Evolutionary conservation across 805 yeast species (phyloP).

Genomic region (Phaffomyces antillensis): DNA sequence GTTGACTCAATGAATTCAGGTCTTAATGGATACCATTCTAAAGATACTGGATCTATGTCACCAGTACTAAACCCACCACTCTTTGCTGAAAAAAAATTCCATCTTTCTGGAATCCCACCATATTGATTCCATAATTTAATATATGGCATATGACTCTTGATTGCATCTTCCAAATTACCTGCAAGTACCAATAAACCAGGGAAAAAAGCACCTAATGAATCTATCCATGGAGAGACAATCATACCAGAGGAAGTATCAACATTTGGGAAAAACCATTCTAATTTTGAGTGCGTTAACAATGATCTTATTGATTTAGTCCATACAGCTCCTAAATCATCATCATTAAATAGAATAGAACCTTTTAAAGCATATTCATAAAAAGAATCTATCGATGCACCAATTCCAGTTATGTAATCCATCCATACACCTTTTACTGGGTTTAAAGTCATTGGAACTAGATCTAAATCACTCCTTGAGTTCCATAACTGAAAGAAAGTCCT

Average conservation of each 20-base stretch:
- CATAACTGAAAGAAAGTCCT: slow-evolving; percentile 64
- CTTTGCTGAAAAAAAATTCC: slow-evolving; percentile 39
- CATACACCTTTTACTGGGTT: slow-evolving; percentile 51
- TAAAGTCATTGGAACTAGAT: slow-evolving; percentile 73
- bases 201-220: slow-evolving; percentile 81
- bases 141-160: slow-evolving; percentile 50
- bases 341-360: slow-evolving; percentile 65
- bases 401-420: slow-evolving; percentile 59
- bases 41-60: slow-evolving; percentile 33
- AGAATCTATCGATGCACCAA: slow-evolving; percentile 90
- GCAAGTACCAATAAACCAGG: slow-evolving; percentile 76
- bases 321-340: slow-evolving; percentile 40
- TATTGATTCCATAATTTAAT: slow-evolving; percentile 74
- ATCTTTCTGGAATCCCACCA: slow-evolving; percentile 84
- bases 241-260: slow-evolving; percentile 48
- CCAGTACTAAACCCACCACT: slow-evolving; percentile 4
- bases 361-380: slow-evolving; percentile 86
- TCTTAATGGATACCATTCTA: slow-evolving; percentile 89
- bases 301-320: slow-evolving; percentile 60
- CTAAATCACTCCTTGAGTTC: slow-evolving; percentile 53
- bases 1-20: slow-evolving; percentile 92
- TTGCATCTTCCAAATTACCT: slow-evolving; percentile 67
- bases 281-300: slow-evolving; percentile 43
- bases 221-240: slow-evolving; percentile 62
- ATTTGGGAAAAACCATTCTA: slow-evolving; percentile 49